Evolutionary conservation across 164 flowering plant genomes (phyloP).

Genomic region (Sextonia rubra): DNA sequence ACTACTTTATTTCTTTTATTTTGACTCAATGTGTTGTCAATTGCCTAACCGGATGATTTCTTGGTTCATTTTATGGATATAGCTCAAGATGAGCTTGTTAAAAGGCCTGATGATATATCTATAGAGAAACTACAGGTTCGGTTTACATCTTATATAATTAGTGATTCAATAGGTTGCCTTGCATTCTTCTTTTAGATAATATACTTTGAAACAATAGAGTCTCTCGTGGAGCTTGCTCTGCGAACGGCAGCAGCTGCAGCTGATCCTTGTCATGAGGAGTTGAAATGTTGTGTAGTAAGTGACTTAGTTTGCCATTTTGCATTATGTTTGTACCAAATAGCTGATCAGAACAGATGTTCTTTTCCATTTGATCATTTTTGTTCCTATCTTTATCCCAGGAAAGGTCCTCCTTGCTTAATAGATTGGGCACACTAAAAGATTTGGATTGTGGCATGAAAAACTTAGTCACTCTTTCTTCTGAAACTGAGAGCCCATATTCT

Average conservation of each 20-base stretch:
- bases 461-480: constrained; percentile 9
- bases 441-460: constrained; percentile 18
- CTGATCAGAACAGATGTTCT: neutral
- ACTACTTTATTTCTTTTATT: neutral
- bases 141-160: neutral
- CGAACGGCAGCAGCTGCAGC: constrained; percentile 93
- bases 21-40: neutral
- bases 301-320: neutral
- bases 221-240: constrained; percentile 92
- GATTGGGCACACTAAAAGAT: constrained; percentile 58
- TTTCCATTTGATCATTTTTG: neutral
- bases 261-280: constrained; percentile 89
- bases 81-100: constrained; percentile 82
- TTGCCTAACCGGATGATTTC: constrained; percentile 76
- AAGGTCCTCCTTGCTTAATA: constrained; percentile 65
- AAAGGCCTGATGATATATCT: constrained; percentile 74
- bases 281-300: constrained; percentile 85
- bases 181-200: neutral
- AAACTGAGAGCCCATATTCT: constrained; percentile 25
- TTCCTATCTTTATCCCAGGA: constrained; percentile 50
- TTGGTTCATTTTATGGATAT: constrained; percentile 98
- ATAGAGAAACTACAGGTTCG: constrained; percentile 92
- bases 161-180: neutral
- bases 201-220: constrained; percentile 29
- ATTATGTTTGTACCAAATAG: neutral